These are phyloP conservation scores for Cladosporium sp. DNA, from an alignment of 2,329 filamentous ascomycete genomes.

Conservation along the genomic window DNA sequence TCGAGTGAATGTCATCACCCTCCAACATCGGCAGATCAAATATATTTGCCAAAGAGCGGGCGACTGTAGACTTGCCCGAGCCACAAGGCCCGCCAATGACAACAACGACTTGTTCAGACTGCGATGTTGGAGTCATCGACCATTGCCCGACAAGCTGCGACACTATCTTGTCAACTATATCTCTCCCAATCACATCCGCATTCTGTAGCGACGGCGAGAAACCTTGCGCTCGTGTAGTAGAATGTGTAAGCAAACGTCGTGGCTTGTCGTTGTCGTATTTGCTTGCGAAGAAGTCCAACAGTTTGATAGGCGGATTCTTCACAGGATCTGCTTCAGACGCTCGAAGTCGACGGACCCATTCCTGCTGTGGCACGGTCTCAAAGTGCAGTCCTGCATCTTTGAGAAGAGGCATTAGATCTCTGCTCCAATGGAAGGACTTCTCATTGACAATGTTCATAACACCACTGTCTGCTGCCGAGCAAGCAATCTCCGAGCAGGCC, in stretches of 20 bases:
- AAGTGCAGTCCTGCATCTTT: conserved; percentile 44
- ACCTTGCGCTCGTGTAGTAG: conserved; percentile 35
- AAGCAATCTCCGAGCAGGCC: conserved; percentile 30
- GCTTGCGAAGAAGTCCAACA: conserved; percentile 29
- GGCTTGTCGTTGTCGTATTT: conserved; percentile 34
- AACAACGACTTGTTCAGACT: conserved; percentile 24
- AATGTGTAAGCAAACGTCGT: conserved; percentile 48
- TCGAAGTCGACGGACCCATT: conserved; percentile 46
- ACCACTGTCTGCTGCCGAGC: conserved; percentile 17
- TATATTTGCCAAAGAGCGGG: conserved; percentile 26
- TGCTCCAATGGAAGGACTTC: conserved; percentile 47
- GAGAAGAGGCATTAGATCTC: conserved; percentile 51
- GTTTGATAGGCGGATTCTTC: conserved; percentile 30
- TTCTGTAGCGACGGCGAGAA: conserved; percentile 17
- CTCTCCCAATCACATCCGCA: conserved; percentile 19
- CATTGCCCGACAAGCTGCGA: conserved; percentile 16
- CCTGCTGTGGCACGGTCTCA: conserved; percentile 38
- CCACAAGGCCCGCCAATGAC: conserved; percentile 40
- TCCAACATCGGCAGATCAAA: conserved; percentile 37
- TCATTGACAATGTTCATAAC: conserved; percentile 42
- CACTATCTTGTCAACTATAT: conserved; percentile 25
- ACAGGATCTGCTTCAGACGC: conserved; percentile 40
- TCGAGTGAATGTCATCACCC: conserved; percentile 38
- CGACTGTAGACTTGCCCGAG: conserved; percentile 40
- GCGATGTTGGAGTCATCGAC: neutral